Percentiles rank a stretch among this genome's conserved stretches.
Conservation (phyloP, 2,329 filamentous ascomycete genomes). For the Cercospora sp. region DNA sequence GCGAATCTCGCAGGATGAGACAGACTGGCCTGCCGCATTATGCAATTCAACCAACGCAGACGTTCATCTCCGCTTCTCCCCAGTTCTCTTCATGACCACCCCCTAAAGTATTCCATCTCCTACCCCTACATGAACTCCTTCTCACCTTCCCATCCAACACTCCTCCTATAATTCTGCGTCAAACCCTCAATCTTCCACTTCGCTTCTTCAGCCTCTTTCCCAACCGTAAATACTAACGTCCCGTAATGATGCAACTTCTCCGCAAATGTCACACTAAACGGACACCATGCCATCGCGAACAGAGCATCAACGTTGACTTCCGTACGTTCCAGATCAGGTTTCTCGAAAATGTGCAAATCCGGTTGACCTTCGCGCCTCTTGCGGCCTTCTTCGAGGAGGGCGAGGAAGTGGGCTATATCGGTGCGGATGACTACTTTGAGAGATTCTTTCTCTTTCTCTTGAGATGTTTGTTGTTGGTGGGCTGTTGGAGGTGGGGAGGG, state of each 20-base stretch:
- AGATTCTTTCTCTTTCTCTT: neutral
- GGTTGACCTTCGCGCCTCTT: conserved; percentile 20
- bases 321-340: conserved; percentile 21
- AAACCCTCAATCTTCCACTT: conserved; percentile 26
- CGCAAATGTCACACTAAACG: conserved; percentile 28
- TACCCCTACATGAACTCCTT: neutral
- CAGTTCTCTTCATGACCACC: neutral
- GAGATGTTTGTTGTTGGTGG: neutral
- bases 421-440: conserved; percentile 15
- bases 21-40: neutral
- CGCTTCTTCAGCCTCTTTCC: conserved; percentile 14
- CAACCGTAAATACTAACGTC: conserved; percentile 23
- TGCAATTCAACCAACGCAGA: neutral
- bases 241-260: conserved; percentile 29
- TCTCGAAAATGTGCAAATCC: conserved; percentile 18
- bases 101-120: too few relatives aligned
- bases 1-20: neutral
- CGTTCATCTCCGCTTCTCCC: neutral
- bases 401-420: conserved; percentile 24
- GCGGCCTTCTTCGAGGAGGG: conserved; percentile 21
- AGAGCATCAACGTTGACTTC: conserved; percentile 21
- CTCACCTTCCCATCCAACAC: conserved; percentile 26
- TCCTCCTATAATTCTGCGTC: conserved; percentile 28
- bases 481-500: neutral
- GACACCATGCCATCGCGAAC: conserved; percentile 25